Evolutionary conservation across 352 stramenopile species (phyloP).

Genomic region (Phytophthora sp.): DNA sequence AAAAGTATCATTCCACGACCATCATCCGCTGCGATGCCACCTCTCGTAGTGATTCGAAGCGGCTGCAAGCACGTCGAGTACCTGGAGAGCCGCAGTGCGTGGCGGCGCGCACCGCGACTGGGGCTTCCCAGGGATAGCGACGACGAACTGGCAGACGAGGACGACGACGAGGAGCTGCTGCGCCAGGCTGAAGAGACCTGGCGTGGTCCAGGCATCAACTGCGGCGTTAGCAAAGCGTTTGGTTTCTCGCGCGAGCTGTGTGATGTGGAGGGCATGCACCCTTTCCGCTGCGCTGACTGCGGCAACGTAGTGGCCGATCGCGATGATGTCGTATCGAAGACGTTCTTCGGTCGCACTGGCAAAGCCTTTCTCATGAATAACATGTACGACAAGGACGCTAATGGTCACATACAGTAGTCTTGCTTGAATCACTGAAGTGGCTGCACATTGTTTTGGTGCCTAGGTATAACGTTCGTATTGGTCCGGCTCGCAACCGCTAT

Average conservation of each 20-base stretch:
- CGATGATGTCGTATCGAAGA: conserved; percentile 79
- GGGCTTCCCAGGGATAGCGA: conserved; percentile 35
- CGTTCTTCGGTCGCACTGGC: conserved; percentile 77
- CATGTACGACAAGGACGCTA: conserved; percentile 75
- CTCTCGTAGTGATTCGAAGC: conserved; percentile 75
- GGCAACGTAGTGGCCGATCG: conserved; percentile 66
- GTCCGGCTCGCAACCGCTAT: conserved; percentile 66
- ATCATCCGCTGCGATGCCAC: conserved; percentile 48
- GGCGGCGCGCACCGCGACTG: conserved; percentile 39
- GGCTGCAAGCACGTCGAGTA: conserved; percentile 73
- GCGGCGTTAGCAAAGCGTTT: conserved; percentile 32
- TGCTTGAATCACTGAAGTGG: neutral
- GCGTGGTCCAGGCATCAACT: conserved; percentile 9
- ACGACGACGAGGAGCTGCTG: conserved; percentile 35
- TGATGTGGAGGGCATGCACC: conserved; percentile 52
- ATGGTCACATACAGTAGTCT: neutral
- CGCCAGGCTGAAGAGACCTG: conserved; percentile 32
- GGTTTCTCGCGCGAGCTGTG: conserved; percentile 55
- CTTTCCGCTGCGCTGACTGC: conserved; percentile 70
- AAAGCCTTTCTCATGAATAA: conserved; percentile 83
- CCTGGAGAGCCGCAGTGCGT: conserved; percentile 53
- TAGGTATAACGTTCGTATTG: conserved; percentile 77
- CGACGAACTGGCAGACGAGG: conserved; percentile 24
- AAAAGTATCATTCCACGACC: neutral
- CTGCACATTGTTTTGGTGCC: conserved; percentile 1